A percentile compares a stretch with the other conserved stretches of the same genome.
These are phyloP conservation scores for Cordyceps militaris DNA, from an alignment of 2,329 filamentous ascomycete species.

Conservation along the genomic window DNA sequence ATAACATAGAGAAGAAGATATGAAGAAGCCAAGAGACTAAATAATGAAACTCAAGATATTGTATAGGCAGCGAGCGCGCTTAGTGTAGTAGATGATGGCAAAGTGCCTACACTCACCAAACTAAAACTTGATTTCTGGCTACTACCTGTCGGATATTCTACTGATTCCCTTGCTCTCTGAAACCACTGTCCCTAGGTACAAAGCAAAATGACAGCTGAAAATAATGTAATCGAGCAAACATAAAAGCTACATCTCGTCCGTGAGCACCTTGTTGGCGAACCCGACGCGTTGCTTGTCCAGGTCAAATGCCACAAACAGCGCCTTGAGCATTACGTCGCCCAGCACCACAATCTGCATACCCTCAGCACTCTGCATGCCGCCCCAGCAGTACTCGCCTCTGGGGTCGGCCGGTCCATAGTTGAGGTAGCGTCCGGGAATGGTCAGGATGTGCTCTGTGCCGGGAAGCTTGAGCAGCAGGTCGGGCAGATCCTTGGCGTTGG, in stretches of 20 bases:
- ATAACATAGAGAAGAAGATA: background rate
- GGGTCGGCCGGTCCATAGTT: conserved; percentile 46
- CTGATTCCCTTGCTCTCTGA: background rate
- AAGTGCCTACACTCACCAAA: background rate
- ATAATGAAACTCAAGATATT: background rate
- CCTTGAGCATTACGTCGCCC: conserved; percentile 75
- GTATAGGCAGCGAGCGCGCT: too few species aligned
- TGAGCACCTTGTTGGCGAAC: conserved; percentile 37
- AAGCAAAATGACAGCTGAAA: conserved; percentile 6
- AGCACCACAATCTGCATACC: conserved; percentile 54
- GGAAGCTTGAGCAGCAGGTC: conserved; percentile 49
- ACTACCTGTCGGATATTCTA: background rate
- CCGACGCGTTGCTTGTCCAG: conserved; percentile 33
- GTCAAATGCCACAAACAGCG: conserved; percentile 67
- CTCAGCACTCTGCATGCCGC: conserved; percentile 60
- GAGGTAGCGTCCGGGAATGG: conserved; percentile 47
- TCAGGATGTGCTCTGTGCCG: conserved; percentile 40
- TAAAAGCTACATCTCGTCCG: conserved; percentile 15
- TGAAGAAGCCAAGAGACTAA: background rate
- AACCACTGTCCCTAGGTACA: background rate
- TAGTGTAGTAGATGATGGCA: too few species aligned
- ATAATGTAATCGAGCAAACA: background rate
- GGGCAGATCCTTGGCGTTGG: conserved; percentile 45
- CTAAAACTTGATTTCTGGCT: background rate
- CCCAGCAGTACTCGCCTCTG: conserved; percentile 56